Conservation (phyloP, 495 filamentous ascomycete genomes). For the Aspergillus indologenus region DNA sequence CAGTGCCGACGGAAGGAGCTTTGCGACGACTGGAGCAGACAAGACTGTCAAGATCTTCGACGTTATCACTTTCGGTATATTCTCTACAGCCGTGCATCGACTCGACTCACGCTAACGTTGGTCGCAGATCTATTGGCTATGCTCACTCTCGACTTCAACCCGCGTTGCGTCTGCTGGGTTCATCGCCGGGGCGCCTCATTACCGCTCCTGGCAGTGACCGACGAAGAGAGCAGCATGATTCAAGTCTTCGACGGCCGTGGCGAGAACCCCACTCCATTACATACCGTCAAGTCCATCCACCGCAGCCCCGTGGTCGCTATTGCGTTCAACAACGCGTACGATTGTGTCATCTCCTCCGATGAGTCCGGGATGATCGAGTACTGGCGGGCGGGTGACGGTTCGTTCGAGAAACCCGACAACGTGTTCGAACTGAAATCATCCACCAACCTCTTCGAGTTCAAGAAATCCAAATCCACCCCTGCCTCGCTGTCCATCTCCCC, state of each 20-base stretch:
- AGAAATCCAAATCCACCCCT: constrained; percentile 85
- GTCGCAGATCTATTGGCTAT: constrained; percentile 72
- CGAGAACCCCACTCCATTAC: constrained; percentile 68
- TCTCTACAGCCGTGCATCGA: background rate
- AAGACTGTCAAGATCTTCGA: constrained; percentile 95
- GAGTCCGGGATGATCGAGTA: constrained; percentile 96
- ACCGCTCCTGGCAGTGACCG: constrained; percentile 86
- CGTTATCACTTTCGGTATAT: constrained; percentile 80
- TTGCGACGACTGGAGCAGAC: constrained; percentile 83
- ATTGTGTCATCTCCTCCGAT: constrained; percentile 87
- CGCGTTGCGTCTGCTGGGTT: constrained; percentile 87
- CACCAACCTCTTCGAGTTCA: constrained; percentile 95
- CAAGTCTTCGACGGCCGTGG: constrained; percentile 86
- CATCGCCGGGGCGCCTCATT: constrained; percentile 83
- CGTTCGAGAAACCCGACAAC: constrained; percentile 85
- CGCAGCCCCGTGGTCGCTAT: constrained; percentile 75
- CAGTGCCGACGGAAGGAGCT: constrained; percentile 88
- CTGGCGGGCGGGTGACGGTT: constrained; percentile 71
- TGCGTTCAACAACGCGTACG: constrained; percentile 82
- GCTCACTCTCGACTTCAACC: constrained; percentile 67
- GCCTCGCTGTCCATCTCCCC: constrained; percentile 84
- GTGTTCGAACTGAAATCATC: constrained; percentile 90
- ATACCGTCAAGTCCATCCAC: constrained; percentile 73
- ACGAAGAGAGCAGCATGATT: constrained; percentile 66
- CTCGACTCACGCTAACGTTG: background rate